Percentiles rank a stretch among this genome's conserved stretches.
phyloP scores from a whole-genome alignment of 805 yeast genomes.

The Saturnispora sekii region DNA sequence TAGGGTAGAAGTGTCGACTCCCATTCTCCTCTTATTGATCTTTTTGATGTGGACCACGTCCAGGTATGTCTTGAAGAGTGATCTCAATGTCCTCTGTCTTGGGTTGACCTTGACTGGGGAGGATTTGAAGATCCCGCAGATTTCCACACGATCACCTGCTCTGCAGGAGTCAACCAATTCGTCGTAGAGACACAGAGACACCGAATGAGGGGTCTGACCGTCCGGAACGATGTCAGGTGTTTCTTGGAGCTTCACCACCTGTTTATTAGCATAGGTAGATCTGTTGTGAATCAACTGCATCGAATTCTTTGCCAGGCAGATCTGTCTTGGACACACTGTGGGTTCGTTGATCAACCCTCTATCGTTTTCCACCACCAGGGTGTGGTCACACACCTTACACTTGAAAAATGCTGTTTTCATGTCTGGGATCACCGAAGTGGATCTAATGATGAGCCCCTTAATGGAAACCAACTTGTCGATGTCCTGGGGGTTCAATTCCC shows the following conservation, averaged over 20 bases:
- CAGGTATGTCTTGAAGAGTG: conserved; percentile 81
- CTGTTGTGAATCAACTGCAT: conserved; percentile 90
- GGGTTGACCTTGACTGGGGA: conserved; percentile 85
- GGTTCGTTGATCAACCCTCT: conserved; percentile 94
- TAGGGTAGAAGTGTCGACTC: conserved; percentile 65
- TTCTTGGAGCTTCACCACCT: conserved; percentile 87
- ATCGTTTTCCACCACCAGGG: conserved; percentile 84
- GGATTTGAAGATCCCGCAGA: conserved; percentile 90
- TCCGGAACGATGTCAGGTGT: conserved; percentile 79
- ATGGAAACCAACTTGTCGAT: conserved; percentile 87
- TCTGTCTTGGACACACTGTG: conserved; percentile 79
- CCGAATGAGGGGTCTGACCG: conserved; percentile 97
- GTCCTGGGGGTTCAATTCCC: conserved; percentile 88
- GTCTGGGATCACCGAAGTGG: conserved; percentile 91
- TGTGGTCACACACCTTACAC: conserved; percentile 91
- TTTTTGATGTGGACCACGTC: conserved; percentile 92
- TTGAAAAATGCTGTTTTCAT: conserved; percentile 96
- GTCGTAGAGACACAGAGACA: conserved; percentile 88
- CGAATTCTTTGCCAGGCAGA: conserved; percentile 73
- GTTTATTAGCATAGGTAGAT: conserved; percentile 90
- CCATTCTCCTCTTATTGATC: conserved; percentile 71
- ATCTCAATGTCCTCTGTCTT: conserved; percentile 72
- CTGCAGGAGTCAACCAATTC: conserved; percentile 90
- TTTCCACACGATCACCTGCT: conserved; percentile 95
- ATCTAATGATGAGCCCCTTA: conserved; percentile 81